Evolutionary conservation across 805 yeast genomes (phyloP), one percentile per base, ranked within the genome.

Genomic region (Candida manassasensis): DNA sequence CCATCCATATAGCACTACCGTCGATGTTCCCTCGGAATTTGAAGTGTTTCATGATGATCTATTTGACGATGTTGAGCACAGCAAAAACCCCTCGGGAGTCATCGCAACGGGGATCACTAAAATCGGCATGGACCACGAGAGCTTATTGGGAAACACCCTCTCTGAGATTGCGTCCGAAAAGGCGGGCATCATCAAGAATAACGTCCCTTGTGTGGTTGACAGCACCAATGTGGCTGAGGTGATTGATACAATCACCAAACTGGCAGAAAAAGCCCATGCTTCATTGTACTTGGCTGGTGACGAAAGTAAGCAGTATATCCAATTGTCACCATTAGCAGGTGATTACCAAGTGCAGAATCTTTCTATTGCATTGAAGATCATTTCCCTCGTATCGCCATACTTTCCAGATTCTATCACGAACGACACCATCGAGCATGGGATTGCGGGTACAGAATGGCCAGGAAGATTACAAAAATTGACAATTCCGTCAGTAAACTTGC

Each of bases 91-190:
- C 21, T 9, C 14, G 9, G 70, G 77, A 11, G 78, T 78, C 19
- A 35, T 82, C 24, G 75, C 70, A 5, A 75, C 88, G 6, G 95
- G 82, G 1, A 81, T 93, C 28, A 79, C 96, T 4, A 85, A 86
- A 51, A 81, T 90, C 15, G 93, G 90, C 1, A 50, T 86, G 37
- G 98, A 90, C 51, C 98, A 90, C 55, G 87, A 86, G 48, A 61
- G 65, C 7, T 68, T 89, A 27, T 58, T 90, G 26, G 98, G 98
- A 0, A 50, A 67, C 21, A 76, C 83, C 0, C 47, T 88, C 9
- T 46, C 49, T 2, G 73, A 76, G 32, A 88, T 90, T 14, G 95
- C 96, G 0, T 31, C 29, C 14, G 83, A 86, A 47, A 90, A 90
- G 56, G 94, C 93, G 0, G 98, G 98, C 0, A 89, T 90, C 6